Percentiles rank a stretch among this genome's conserved stretches.
phyloP scores from a whole-genome alignment of 345 rosid species.

The Mangifera indica region DNA sequence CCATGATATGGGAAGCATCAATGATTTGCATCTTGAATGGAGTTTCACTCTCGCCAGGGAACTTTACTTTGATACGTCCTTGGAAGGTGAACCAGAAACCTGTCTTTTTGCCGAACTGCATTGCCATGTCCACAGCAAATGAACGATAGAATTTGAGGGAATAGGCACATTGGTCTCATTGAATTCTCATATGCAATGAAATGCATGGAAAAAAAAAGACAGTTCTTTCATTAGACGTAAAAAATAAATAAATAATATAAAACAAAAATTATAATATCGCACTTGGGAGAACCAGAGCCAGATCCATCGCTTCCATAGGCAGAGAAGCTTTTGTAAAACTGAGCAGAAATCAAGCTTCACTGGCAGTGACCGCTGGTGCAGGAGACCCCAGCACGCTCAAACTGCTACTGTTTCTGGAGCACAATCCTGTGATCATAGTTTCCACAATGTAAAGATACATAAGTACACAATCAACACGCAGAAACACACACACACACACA shows the following conservation, averaged over 20 bases:
- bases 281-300: conserved; percentile 20
- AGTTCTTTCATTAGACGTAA: background rate
- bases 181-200: background rate
- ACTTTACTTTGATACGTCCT: conserved; percentile 9
- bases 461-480: background rate
- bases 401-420: conserved; percentile 23
- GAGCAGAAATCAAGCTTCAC: conserved; percentile 41
- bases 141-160: background rate
- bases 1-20: background rate
- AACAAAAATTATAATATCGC: background rate
- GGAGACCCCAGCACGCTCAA: conserved; percentile 31
- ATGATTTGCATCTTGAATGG: background rate
- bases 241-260: too few species aligned
- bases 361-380: conserved; percentile 31
- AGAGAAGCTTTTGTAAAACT: conserved; percentile 34
- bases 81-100: conserved; percentile 20
- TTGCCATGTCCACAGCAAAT: background rate
- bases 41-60: background rate
- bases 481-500: background rate
- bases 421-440: conserved; percentile 38
- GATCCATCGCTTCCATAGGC: conserved; percentile 20
- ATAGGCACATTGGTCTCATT: background rate
- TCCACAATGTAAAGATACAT: conserved; percentile 9
- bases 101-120: conserved; percentile 25
- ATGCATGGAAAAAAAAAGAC: background rate